These are phyloP conservation scores for Lolium rigidum DNA, from an alignment of 176 grass and related monocot genomes.

Conservation along the genomic window DNA sequence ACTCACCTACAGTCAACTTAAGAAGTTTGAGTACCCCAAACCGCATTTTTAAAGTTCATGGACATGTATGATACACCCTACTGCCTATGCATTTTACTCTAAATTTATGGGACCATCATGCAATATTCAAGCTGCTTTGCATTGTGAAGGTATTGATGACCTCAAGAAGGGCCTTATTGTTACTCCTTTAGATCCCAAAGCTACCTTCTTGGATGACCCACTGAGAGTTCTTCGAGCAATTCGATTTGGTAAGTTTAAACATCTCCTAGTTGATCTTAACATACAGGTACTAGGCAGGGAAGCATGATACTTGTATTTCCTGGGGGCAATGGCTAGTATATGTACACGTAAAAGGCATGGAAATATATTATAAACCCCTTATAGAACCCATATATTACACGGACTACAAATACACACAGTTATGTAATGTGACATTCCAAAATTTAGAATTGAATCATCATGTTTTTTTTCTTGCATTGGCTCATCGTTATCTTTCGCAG, in stretches of 20 bases:
- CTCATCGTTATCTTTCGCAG: slow-evolving; percentile 42
- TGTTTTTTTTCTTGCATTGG: background rate
- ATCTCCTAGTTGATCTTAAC: background rate
- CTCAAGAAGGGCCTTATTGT: slow-evolving; percentile 74
- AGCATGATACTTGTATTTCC: no score
- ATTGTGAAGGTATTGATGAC: slow-evolving; percentile 71
- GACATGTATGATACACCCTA: background rate
- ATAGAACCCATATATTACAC: no score
- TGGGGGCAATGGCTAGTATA: no score
- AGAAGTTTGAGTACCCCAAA: background rate
- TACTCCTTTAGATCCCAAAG: slow-evolving; percentile 84
- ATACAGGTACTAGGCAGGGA: no score
- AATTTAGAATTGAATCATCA: background rate
- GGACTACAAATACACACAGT: no score
- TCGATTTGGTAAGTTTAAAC: slow-evolving; percentile 69
- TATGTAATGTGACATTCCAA: no score
- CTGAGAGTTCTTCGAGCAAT: slow-evolving; percentile 98
- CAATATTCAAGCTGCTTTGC: background rate
- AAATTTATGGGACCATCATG: background rate
- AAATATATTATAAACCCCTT: no score
- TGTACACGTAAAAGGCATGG: no score
- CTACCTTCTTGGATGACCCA: slow-evolving; percentile 89
- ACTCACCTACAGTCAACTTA: background rate
- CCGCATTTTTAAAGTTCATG: background rate
- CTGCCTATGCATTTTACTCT: slow-evolving; percentile 5